Conservation (phyloP, 345 rosid species). For the Jatropha curcas region DNA sequence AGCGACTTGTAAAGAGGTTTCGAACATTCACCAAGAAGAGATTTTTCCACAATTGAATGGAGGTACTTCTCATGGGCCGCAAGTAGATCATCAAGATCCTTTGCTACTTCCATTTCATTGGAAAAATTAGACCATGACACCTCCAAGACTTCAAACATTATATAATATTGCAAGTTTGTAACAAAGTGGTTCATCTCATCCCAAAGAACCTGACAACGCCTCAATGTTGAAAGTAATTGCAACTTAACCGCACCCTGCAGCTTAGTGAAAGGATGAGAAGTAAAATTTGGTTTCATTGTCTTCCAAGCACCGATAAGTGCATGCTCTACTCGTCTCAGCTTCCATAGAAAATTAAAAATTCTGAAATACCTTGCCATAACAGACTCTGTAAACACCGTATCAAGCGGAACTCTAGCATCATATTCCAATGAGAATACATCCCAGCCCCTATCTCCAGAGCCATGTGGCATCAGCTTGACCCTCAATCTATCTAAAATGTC, state of each 20-base stretch:
- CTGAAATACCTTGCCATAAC: conserved; percentile 80
- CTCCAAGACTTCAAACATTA: conserved; percentile 98
- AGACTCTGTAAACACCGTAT: conserved; percentile 87
- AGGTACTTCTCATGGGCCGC: conserved; percentile 95
- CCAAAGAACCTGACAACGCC: conserved; percentile 96
- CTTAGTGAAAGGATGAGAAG: conserved; percentile 75
- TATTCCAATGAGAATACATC: conserved; percentile 96
- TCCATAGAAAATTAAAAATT: conserved; percentile 96
- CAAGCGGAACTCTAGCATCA: conserved; percentile 90
- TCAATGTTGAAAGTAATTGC: conserved; percentile 76
- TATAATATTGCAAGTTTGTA: conserved; percentile 92
- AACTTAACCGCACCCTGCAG: conserved; percentile 67
- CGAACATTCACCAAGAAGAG: conserved; percentile 92
- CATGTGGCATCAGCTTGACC: conserved; percentile 97
- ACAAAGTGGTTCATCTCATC: conserved; percentile 98
- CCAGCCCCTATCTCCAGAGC: conserved; percentile 92
- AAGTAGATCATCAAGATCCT: conserved; percentile 95
- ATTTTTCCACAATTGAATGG: conserved; percentile 77
- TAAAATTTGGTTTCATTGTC: conserved; percentile 96
- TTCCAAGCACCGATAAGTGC: conserved; percentile 97
- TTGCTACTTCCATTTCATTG: conserved; percentile 85
- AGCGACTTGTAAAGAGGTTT: conserved; percentile 73
- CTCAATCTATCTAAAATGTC: conserved; percentile 86
- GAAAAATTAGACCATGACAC: conserved; percentile 93
- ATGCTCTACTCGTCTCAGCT: conserved; percentile 92